phyloP scores from a whole-genome alignment of 805 yeast genomes.

The Phaffomyces antillensis region DNA sequence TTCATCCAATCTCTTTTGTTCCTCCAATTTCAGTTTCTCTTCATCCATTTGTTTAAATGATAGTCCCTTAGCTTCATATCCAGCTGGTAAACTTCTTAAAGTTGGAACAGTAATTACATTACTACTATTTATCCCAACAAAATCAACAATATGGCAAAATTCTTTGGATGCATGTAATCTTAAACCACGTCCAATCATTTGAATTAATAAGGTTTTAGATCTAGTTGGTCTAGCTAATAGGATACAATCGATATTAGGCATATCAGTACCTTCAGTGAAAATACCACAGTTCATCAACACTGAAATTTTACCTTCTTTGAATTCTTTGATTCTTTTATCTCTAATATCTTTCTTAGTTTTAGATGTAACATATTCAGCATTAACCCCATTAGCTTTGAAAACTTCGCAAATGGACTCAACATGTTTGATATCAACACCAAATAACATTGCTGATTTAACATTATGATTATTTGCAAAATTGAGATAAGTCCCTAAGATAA shows the following conservation, averaged over 20 bases:
- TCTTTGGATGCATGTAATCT: constrained; percentile 55
- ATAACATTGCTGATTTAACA: constrained; percentile 61
- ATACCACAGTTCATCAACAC: constrained; percentile 85
- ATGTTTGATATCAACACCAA: constrained; percentile 72
- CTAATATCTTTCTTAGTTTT: constrained; percentile 50
- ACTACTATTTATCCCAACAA: constrained; percentile 53
- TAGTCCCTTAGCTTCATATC: constrained; percentile 22
- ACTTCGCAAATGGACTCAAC: constrained; percentile 44
- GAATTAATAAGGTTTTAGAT: constrained; percentile 64
- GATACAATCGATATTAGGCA: constrained; percentile 80
- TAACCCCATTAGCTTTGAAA: constrained; percentile 53
- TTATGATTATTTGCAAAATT: constrained; percentile 32
- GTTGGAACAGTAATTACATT: constrained; percentile 54
- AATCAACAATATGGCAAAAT: constrained; percentile 69
- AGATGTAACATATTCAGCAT: constrained; percentile 68
- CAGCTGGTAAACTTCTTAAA: constrained; percentile 30
- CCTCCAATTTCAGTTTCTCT: constrained; percentile 16
- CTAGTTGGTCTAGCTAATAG: constrained; percentile 75
- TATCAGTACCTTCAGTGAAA: constrained; percentile 92
- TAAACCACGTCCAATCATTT: constrained; percentile 90
- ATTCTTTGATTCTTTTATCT: constrained; percentile 44
- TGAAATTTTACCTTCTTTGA: constrained; percentile 53
- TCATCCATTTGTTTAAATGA: constrained; percentile 27
- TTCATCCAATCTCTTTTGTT: constrained; percentile 8
- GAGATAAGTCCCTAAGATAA: constrained; percentile 47